Base-by-base conservation (phyloP, 2,329 filamentous ascomycete genomes). In the Neonectria ditissima region DNA sequence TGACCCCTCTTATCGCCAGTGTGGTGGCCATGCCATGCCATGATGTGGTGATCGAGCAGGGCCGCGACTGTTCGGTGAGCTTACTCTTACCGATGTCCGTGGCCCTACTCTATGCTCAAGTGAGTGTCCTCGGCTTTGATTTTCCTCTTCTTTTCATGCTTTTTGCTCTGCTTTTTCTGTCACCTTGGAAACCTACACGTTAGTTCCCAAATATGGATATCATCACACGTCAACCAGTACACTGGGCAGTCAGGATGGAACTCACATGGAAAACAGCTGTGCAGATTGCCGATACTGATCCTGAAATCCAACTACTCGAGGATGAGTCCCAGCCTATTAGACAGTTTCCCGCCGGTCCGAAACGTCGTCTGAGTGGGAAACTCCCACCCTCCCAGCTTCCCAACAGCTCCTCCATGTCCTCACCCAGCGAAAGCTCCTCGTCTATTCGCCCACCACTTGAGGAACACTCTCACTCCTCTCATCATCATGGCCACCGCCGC, bases 281-380 rank as follows among this genome's bases (percentile, higher is more conserved):
- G 57, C 86, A 88, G 72, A 89, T 89, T 63, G 83, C 85, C 50
- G 86, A 88, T 69, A 85, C 86, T 18, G 74, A 74, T 20, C 71
- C 74, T 37, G 78, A 79, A 50, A 62, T 70, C 9, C 69, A 71
- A 32, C 62, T 66, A 30, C 66, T 74, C 34, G 78, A 80, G 16
- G 75, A 79, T 50, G 78, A 79, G 10, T 65, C 62, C 22, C 70
- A 72, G 34, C 62, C 71, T 22, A 55, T 70, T 61, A 79, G 74
- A 57, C 74, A 76, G 51, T 79, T 76, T 54, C 74, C 76, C 32
- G 74, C 76, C 32, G 59, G 76, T 76, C 60, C 73, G 70, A 62
- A 71, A 44, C 74, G 77, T 50, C 76, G 77, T n/a, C 56, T 79
- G 52, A 76, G 76, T 58, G 78, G 77, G 60, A 79, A 76, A 63